A percentile compares a stretch with the other conserved stretches of the same genome.
phyloP scores from a whole-genome alignment of 495 filamentous ascomycete genomes.

The Neurospora sp. region DNA sequence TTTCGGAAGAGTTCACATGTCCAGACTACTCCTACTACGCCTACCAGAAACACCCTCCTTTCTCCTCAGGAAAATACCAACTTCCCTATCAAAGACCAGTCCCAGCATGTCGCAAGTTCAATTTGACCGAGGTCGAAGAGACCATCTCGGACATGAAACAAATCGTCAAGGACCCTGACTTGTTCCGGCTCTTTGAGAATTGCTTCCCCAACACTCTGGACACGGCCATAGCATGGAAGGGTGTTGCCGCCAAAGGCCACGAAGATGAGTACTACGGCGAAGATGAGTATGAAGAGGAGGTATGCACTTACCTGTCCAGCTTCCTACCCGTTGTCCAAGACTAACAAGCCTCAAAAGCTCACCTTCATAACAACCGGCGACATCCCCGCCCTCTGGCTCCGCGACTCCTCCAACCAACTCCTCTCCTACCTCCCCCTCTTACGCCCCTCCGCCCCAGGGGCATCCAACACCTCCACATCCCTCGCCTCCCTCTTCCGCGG shows the following conservation, averaged over 20 bases:
- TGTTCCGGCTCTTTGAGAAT: conserved; percentile 51
- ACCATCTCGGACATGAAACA: conserved; percentile 36
- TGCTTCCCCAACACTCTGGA: conserved; percentile 52
- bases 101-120: conserved; percentile 46
- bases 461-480: no score
- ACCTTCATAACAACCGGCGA: conserved; percentile 40
- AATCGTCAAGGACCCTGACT: conserved; percentile 47
- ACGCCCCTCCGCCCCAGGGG: no score
- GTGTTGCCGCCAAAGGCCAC: conserved; percentile 31
- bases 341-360: conserved; percentile 21
- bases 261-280: background rate
- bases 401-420: conserved; percentile 54
- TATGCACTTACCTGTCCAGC: conserved; percentile 29
- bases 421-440: conserved; percentile 49
- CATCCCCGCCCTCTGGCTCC: conserved; percentile 60
- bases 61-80: conserved; percentile 27
- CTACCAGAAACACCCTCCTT: conserved; percentile 27
- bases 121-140: conserved; percentile 39
- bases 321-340: conserved; percentile 13
- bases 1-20: conserved; percentile 14
- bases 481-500: conserved; percentile 50
- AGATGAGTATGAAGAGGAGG: conserved; percentile 23
- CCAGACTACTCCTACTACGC: conserved; percentile 42
- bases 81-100: conserved; percentile 45
- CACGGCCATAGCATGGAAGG: conserved; percentile 51